Conservation (phyloP, 176 grass and related monocot species). For the Puya raimondii region DNA sequence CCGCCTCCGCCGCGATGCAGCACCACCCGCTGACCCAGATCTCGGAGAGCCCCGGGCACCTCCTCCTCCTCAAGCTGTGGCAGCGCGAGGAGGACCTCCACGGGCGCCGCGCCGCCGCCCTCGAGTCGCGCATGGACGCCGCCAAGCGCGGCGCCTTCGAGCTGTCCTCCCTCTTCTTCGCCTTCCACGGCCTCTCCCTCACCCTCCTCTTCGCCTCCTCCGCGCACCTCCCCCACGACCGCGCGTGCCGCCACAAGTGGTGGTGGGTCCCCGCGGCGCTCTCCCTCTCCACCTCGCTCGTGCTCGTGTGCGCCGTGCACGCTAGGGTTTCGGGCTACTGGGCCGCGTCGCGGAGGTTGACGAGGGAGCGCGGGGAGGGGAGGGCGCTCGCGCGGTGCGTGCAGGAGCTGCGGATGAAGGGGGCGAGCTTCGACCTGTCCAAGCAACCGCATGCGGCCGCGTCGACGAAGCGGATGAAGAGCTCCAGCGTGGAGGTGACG, state of each 20-base stretch:
- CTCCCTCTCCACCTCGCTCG: conserved; percentile 55
- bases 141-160: conserved; percentile 63
- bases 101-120: conserved; percentile 24
- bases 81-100: conserved; percentile 71
- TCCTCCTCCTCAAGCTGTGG: conserved; percentile 83
- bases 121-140: conserved; percentile 53
- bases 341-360: conserved; percentile 38
- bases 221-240: neutral
- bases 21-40: conserved; percentile 68
- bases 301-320: conserved; percentile 58
- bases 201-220: conserved; percentile 70
- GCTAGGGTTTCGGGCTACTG: conserved; percentile 53
- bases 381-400: conserved; percentile 52
- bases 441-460: neutral
- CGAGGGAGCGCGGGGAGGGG: conserved; percentile 49
- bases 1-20: neutral
- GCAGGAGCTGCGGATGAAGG: conserved; percentile 48
- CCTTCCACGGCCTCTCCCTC: conserved; percentile 72
- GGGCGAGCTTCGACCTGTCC: neutral
- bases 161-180: conserved; percentile 78
- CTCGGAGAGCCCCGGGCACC: conserved; percentile 61
- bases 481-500: conserved; percentile 4
- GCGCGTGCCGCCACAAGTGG: conserved; percentile 43
- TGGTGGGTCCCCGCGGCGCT: conserved; percentile 79
- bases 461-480: conserved; percentile 3